Percentiles rank a stretch among this genome's conserved stretches.
Conservation (phyloP, 129 eudicot species). For the Chrysanthemum seticuspe region DNA sequence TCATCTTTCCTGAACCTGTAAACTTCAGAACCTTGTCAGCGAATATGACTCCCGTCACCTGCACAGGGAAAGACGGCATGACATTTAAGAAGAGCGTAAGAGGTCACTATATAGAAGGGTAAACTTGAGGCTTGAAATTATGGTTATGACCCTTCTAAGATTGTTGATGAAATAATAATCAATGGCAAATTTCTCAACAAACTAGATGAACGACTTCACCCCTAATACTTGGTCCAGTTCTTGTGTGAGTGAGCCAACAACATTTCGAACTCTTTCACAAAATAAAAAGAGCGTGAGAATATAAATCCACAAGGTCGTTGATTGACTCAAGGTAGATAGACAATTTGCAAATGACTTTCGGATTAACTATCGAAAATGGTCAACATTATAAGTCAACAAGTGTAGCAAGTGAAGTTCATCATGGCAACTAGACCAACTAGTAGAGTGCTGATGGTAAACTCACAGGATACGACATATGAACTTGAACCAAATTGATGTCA, state of each 20-base stretch:
- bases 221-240: too few relatives aligned
- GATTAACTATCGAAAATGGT: too few relatives aligned
- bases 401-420: not conserved
- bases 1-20: slow-evolving; percentile 92
- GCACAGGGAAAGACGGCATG: slow-evolving; percentile 16
- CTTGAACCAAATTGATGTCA: not conserved
- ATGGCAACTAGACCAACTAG: not conserved
- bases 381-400: too few relatives aligned
- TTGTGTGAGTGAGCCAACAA: too few relatives aligned
- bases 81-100: slow-evolving; percentile 1
- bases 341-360: too few relatives aligned
- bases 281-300: too few relatives aligned
- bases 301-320: too few relatives aligned
- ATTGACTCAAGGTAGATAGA: too few relatives aligned
- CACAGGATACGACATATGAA: not conserved
- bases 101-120: not conserved
- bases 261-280: too few relatives aligned
- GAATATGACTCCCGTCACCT: slow-evolving; percentile 84
- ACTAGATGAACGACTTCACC: too few relatives aligned
- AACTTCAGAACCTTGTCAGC: slow-evolving; percentile 84
- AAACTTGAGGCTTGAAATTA: not conserved
- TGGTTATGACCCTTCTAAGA: not conserved
- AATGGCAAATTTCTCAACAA: too few relatives aligned
- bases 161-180: not conserved
- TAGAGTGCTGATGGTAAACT: not conserved